These are phyloP conservation scores for Dujonia santamariae DNA, from an alignment of 1,139 yeast genomes.

Conservation along the genomic window DNA sequence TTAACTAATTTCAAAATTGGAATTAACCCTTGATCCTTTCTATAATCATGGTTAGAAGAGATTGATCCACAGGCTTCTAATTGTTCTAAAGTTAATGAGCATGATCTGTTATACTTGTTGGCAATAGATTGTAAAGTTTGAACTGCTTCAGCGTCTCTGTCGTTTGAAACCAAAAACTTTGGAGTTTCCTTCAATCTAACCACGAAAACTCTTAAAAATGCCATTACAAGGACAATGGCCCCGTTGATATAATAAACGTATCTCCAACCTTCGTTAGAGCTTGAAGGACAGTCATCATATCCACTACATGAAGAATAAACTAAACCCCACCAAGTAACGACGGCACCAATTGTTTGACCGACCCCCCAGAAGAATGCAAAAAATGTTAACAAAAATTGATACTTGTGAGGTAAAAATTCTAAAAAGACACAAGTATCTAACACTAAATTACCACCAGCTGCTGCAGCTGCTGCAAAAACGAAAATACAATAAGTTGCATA, in stretches of 20 bases:
- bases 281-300: conserved; percentile 39
- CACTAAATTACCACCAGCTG: conserved; percentile 61
- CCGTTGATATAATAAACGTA: conserved; percentile 55
- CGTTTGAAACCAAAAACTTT: conserved; percentile 50
- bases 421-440: conserved; percentile 59
- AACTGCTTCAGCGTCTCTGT: conserved; percentile 52
- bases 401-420: conserved; percentile 53
- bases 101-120: conserved; percentile 36
- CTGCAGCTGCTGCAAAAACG: conserved; percentile 42
- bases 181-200: conserved; percentile 55
- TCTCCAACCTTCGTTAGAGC: conserved; percentile 58
- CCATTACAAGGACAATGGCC: conserved; percentile 48
- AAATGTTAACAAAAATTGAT: conserved; percentile 53
- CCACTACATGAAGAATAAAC: conserved; percentile 45
- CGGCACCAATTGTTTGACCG: conserved; percentile 55
- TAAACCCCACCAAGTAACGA: conserved; percentile 57
- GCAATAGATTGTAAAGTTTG: conserved; percentile 36
- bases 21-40: conserved; percentile 16
- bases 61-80: conserved; percentile 44
- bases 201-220: conserved; percentile 44
- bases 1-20: conserved; percentile 18
- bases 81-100: conserved; percentile 44
- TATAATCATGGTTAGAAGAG: conserved; percentile 21
- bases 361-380: conserved; percentile 64
- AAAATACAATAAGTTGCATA: conserved; percentile 50